phyloP scores from a whole-genome alignment of 2,329 filamentous ascomycete species.

The Alternaria sp. region DNA sequence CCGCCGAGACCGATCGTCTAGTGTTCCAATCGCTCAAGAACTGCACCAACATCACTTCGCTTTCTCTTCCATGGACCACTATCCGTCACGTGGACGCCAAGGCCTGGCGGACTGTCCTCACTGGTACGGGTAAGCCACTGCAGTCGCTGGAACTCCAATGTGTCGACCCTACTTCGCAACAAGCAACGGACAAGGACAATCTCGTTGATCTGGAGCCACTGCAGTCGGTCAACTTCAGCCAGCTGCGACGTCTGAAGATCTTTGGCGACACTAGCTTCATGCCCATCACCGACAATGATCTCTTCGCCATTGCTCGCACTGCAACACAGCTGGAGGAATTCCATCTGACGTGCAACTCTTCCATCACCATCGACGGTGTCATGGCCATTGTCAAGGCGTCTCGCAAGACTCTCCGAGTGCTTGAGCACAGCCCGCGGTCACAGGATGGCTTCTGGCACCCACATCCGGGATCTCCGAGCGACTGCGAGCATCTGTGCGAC shows the following conservation, averaged over 20 bases:
- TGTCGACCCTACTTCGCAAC: conserved; percentile 59
- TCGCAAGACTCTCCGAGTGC: conserved; percentile 57
- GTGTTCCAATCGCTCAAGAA: conserved; percentile 59
- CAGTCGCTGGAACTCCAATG: conserved; percentile 62
- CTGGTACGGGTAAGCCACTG: conserved; percentile 55
- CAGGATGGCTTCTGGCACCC: conserved; percentile 63
- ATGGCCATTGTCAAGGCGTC: conserved; percentile 63
- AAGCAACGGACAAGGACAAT: conserved; percentile 52
- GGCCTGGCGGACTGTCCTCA: conserved; percentile 60
- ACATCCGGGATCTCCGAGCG: conserved; percentile 56
- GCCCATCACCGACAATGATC: conserved; percentile 61
- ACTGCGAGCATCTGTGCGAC: conserved; percentile 59
- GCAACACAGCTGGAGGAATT: conserved; percentile 62
- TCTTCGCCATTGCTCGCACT: conserved; percentile 60
- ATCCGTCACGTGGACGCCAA: conserved; percentile 59
- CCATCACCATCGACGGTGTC: conserved; percentile 62
- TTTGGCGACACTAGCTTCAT: conserved; percentile 64
- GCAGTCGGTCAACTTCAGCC: conserved; percentile 59
- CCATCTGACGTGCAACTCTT: conserved; percentile 63
- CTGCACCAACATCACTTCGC: conserved; percentile 58
- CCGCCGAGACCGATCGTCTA: conserved; percentile 59
- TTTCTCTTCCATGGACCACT: conserved; percentile 64
- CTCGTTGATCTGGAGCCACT: conserved; percentile 57
- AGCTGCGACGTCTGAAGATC: conserved; percentile 62
- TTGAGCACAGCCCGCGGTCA: conserved; percentile 64